These are phyloP conservation scores for Athelia sp. DNA, from an alignment of 1,284 basidiomycete genomes.

Conservation along the genomic window DNA sequence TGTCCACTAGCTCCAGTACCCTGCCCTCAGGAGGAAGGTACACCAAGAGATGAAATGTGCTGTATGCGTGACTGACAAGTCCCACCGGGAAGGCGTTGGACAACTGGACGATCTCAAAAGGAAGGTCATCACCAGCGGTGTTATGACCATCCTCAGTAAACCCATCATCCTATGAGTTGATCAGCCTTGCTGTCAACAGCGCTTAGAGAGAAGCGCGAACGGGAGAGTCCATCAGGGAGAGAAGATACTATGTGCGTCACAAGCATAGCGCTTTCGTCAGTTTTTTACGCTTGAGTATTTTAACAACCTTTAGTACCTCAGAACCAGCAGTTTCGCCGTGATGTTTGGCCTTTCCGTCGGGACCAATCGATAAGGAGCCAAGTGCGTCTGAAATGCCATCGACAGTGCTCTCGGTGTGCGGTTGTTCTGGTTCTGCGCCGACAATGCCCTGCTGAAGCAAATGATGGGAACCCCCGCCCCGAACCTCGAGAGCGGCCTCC, in stretches of 20 bases:
- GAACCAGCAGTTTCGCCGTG: constrained; percentile 41
- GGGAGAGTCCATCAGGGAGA: constrained; percentile 17
- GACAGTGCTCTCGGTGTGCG: constrained; percentile 13
- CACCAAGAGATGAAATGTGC: constrained; percentile 29
- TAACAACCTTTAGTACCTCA: constrained; percentile 29
- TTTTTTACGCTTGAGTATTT: constrained; percentile 2
- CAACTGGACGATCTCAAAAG: constrained; percentile 37
- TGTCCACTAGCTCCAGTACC: constrained; percentile 31
- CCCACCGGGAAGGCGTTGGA: constrained; percentile 47
- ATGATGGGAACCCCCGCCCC: constrained; percentile 17
- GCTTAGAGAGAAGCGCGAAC: neutral
- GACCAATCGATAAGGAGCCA: constrained; percentile 41
- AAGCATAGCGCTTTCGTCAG: constrained; percentile 17
- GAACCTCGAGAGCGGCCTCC: constrained; percentile 39
- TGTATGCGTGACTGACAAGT: constrained; percentile 29
- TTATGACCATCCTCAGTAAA: constrained; percentile 4
- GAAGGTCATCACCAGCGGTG: constrained; percentile 27
- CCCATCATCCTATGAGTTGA: neutral
- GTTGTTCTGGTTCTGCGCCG: constrained; percentile 4
- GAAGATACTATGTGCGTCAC: constrained; percentile 39
- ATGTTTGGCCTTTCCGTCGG: constrained; percentile 40
- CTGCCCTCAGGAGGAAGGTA: constrained; percentile 32
- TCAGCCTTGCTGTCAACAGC: neutral
- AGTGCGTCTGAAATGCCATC: constrained; percentile 29
- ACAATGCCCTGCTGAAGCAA: constrained; percentile 4